phyloP scores from a whole-genome alignment of 2,329 filamentous ascomycete genomes.

The Saccharata proteae region DNA sequence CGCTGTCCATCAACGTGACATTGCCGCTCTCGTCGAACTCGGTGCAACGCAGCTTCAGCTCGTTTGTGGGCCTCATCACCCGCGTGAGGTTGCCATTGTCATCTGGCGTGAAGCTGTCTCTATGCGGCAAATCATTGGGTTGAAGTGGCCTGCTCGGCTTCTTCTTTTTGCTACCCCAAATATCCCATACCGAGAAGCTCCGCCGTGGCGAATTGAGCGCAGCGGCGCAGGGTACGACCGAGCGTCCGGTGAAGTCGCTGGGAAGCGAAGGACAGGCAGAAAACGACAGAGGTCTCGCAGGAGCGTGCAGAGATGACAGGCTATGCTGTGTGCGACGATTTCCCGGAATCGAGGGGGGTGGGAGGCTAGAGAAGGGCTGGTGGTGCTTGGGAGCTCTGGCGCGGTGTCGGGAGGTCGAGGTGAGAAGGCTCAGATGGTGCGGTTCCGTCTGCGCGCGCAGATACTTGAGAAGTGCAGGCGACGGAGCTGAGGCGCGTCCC shows the following conservation, averaged over 20 bases:
- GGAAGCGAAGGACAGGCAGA: too few relatives aligned
- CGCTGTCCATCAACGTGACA: constrained; percentile 83
- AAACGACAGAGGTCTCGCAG: too few relatives aligned
- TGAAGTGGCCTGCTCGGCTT: constrained; percentile 29
- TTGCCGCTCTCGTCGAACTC: constrained; percentile 89
- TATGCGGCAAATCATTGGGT: constrained; percentile 4
- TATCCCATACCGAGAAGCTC: constrained; percentile 15
- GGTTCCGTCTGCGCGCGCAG: constrained; percentile 21
- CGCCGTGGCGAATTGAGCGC: too few relatives aligned
- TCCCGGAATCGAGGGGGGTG: background rate
- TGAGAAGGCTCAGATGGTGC: constrained; percentile 6
- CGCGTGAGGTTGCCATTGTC: constrained; percentile 52
- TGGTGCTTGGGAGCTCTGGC: constrained; percentile 1
- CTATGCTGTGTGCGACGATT: too few relatives aligned
- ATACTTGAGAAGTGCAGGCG: constrained; percentile 25
- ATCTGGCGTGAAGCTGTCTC: constrained; percentile 24
- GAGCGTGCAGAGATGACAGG: too few relatives aligned
- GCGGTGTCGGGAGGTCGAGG: constrained; percentile 1
- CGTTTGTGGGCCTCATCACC: constrained; percentile 66
- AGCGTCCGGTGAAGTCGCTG: too few relatives aligned
- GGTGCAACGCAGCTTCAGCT: constrained; percentile 80
- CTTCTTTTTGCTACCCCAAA: constrained; percentile 19
- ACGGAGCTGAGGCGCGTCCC: constrained; percentile 20
- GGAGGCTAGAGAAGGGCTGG: background rate
- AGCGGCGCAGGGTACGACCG: too few relatives aligned